A percentile compares a stretch with the other conserved stretches of the same genome.
Conservation (phyloP, 2,329 filamentous ascomycete genomes). For the Colletotrichum brevisporum region DNA sequence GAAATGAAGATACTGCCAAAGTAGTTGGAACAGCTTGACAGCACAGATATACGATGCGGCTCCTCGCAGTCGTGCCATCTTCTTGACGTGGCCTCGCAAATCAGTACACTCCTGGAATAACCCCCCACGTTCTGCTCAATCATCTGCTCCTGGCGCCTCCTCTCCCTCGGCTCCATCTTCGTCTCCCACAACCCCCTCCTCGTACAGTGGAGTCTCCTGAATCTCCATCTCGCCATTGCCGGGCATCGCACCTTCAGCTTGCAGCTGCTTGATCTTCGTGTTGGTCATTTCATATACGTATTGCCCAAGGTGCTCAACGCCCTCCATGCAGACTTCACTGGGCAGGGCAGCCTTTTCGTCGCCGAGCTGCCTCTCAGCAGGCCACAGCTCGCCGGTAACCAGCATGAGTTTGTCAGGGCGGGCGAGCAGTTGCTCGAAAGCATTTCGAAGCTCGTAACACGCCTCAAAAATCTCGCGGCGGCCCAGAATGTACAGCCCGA, state of each 20-base stretch:
- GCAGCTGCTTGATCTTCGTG: conserved; percentile 66
- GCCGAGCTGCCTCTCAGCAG: conserved; percentile 69
- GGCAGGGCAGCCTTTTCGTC: conserved; percentile 64
- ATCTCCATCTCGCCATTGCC: conserved; percentile 45
- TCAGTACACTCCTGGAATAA: not conserved
- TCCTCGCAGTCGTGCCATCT: no score
- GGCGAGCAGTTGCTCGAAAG: conserved; percentile 83
- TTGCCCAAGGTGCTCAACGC: conserved; percentile 93
- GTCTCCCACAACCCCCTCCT: conserved; percentile 43
- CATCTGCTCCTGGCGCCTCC: conserved; percentile 49
- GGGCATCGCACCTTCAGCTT: conserved; percentile 50
- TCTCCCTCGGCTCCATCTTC: conserved; percentile 42
- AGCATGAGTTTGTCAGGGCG: conserved; percentile 87
- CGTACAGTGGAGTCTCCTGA: conserved; percentile 46
- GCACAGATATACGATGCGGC: no score
- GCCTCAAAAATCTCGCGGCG: conserved; percentile 89
- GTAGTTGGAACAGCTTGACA: no score
- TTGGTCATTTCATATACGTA: conserved; percentile 98
- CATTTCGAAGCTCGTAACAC: conserved; percentile 88
- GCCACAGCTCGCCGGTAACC: conserved; percentile 89
- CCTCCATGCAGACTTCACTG: conserved; percentile 82
- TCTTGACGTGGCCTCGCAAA: not conserved
- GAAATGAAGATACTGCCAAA: no score
- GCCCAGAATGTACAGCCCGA: conserved; percentile 93
- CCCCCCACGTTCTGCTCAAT: conserved; percentile 43